phyloP scores from a whole-genome alignment of 108 stramenopile genomes.

The Pinguiococcus pyrenoidosus region DNA sequence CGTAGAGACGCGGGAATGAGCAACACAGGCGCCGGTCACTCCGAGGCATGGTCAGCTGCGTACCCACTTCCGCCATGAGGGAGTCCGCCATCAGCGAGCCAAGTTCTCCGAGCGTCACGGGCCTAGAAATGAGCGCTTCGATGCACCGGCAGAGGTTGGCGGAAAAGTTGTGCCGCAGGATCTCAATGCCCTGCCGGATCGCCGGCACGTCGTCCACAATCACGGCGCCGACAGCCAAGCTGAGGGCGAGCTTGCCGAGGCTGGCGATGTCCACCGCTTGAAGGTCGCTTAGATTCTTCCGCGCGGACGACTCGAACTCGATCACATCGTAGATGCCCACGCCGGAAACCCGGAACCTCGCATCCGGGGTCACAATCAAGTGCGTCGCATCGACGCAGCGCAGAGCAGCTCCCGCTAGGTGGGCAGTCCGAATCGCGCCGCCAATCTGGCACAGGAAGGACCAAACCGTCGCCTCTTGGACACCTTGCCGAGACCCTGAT shows the following conservation, averaged over 20 bases:
- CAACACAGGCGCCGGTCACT: conserved; percentile 2
- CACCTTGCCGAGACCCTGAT: no score
- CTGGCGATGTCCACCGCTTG: conserved; percentile 62
- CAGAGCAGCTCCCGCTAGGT: no score
- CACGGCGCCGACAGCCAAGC: conserved; percentile 62
- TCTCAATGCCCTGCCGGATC: conserved; percentile 25
- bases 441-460: no score
- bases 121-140: conserved; percentile 22
- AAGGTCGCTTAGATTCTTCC: conserved; percentile 48
- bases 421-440: no score
- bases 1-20: conserved; percentile 4
- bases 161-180: conserved; percentile 49
- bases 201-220: conserved; percentile 40
- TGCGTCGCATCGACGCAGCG: no score
- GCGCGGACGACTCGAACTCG: conserved; percentile 65
- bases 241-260: conserved; percentile 63
- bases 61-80: conserved; percentile 52
- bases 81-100: conserved; percentile 39
- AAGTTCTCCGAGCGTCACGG: conserved; percentile 46
- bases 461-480: no score
- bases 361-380: conserved; percentile 21
- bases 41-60: conserved; percentile 24
- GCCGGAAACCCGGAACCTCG: conserved; percentile 59
- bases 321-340: conserved; percentile 65
- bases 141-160: conserved; percentile 6